Conservation (phyloP, 2,329 filamentous ascomycete genomes). For the Diaporthe longicolla region DNA sequence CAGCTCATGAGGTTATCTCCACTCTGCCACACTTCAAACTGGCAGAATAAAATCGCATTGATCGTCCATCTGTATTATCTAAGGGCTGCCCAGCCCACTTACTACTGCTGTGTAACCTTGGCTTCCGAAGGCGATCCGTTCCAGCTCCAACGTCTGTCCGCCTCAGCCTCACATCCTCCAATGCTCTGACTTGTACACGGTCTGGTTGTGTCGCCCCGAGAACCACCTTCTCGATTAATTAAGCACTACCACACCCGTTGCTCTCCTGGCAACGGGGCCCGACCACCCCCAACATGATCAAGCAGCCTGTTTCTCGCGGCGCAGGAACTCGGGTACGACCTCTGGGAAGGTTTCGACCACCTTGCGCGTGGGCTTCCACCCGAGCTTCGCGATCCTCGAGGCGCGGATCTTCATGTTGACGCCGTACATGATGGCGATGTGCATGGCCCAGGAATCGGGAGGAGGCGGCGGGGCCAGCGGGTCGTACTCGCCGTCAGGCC, state of each 20-base stretch:
- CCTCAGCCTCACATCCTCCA: background rate
- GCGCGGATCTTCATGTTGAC: conserved; percentile 43
- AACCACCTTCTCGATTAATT: background rate
- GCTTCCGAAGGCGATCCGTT: background rate
- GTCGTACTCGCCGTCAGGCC: conserved; percentile 42
- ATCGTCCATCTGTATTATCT: background rate
- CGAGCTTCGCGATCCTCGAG: conserved; percentile 41
- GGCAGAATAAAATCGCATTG: background rate
- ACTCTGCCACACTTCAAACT: background rate
- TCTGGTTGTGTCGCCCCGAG: background rate
- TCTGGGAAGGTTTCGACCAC: conserved; percentile 28
- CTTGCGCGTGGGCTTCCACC: conserved; percentile 41
- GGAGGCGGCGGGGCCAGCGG: conserved; percentile 43
- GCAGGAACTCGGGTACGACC: conserved; percentile 20
- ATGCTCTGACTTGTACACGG: background rate
- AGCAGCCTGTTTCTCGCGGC: conserved; percentile 1
- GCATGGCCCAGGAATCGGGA: conserved; percentile 44
- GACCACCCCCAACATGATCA: background rate
- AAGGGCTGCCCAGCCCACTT: background rate
- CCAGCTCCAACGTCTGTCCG: background rate
- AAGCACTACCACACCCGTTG: background rate
- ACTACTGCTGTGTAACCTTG: background rate
- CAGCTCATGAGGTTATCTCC: background rate
- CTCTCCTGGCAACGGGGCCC: no score
- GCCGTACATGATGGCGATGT: conserved; percentile 43